Percentiles rank a stretch among this genome's conserved stretches.
Conservation (phyloP, 345 rosid species). For the Abelmoschus esculentus region DNA sequence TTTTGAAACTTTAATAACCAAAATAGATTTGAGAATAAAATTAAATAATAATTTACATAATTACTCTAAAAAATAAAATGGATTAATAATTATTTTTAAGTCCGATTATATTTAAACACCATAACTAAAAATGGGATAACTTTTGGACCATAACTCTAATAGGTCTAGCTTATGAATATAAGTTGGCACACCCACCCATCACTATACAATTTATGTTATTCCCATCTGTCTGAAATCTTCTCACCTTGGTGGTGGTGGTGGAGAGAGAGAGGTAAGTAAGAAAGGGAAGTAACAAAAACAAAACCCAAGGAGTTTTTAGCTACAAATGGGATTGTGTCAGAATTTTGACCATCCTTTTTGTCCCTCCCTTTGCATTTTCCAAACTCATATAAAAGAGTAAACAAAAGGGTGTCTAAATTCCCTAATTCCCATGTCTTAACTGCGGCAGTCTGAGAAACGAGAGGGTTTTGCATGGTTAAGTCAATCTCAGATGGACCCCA, state of each 20-base stretch:
- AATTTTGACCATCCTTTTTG: slow-evolving; percentile 26
- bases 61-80: no score
- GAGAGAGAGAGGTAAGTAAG: slow-evolving; percentile 6
- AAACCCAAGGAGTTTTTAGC: slow-evolving; percentile 24
- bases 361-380: slow-evolving; percentile 6
- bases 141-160: no score
- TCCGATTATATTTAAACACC: no score
- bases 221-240: neutral
- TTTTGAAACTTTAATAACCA: no score
- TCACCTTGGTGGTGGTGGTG: neutral
- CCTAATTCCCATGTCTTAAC: slow-evolving; percentile 27
- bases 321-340: slow-evolving; percentile 21
- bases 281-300: slow-evolving; percentile 28
- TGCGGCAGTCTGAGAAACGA: slow-evolving; percentile 18
- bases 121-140: no score
- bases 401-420: neutral
- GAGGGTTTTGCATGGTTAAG: slow-evolving; percentile 28
- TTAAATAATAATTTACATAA: no score
- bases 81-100: no score
- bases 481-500: slow-evolving; percentile 36
- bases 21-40: no score
- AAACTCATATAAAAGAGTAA: neutral
- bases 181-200: slow-evolving; percentile 3
- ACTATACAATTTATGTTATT: neutral
- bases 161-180: no score